Percentiles rank a stretch among this genome's conserved stretches.
Evolutionary conservation across 2,329 filamentous ascomycete species (phyloP).

Genomic region (Albophoma yamanashiensis): DNA sequence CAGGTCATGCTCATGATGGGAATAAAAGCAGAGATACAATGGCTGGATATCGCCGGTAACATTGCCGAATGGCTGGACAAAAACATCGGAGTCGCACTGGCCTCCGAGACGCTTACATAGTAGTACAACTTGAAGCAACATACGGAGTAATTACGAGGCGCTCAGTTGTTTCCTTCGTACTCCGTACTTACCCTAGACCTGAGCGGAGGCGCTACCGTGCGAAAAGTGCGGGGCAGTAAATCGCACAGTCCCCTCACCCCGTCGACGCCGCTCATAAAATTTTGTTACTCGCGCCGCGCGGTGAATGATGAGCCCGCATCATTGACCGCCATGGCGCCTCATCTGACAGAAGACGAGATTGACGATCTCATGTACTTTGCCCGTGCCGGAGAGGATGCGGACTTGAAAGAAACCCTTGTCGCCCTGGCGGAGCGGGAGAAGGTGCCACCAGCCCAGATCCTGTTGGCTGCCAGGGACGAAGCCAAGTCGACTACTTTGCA

Average conservation of each 20-base stretch:
- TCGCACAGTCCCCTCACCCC: constrained; percentile 30
- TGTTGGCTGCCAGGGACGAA: constrained; percentile 61
- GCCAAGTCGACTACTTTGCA: constrained; percentile 76
- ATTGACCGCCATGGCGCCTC: constrained; percentile 30
- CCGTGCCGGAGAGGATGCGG: constrained; percentile 63
- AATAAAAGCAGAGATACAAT: constrained; percentile 68
- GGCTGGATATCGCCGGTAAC: constrained; percentile 46
- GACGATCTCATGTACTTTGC: constrained; percentile 88
- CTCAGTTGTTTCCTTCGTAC: too few species aligned
- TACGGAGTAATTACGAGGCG: too few species aligned
- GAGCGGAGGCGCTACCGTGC: constrained; percentile 16
- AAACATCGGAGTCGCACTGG: constrained; percentile 16
- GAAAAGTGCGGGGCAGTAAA: constrained; percentile 20
- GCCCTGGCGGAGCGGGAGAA: constrained; percentile 52
- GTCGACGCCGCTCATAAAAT: constrained; percentile 14
- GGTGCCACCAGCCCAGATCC: constrained; percentile 48
- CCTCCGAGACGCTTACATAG: too few species aligned
- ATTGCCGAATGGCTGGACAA: constrained; percentile 39
- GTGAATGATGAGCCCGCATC: constrained; percentile 1
- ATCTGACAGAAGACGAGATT: constrained; percentile 66
- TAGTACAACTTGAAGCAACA: background rate
- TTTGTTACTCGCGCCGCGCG: constrained; percentile 11
- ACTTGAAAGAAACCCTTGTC: constrained; percentile 50
- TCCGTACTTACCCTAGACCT: background rate
- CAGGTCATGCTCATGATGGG: constrained; percentile 66